Evolutionary conservation across 208 protist species (phyloP).

Genomic region (Angomonas desouzai): DNA sequence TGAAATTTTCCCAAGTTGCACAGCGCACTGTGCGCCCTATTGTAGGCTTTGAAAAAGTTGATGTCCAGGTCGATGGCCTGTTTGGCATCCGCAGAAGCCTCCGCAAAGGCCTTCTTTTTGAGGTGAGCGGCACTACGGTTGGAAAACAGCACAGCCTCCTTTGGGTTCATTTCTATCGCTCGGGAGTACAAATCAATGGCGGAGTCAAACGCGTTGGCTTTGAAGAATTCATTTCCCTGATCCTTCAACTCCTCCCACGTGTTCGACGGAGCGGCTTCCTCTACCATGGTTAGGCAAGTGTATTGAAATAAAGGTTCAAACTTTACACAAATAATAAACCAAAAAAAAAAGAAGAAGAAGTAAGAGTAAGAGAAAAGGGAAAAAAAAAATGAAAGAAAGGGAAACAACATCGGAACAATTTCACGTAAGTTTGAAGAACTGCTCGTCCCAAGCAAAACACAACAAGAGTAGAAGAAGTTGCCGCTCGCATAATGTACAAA

Average conservation of each 20-base stretch:
- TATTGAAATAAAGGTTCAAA: constrained; percentile 9
- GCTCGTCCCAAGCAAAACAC: too few species aligned
- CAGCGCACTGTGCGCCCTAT: constrained; percentile 77
- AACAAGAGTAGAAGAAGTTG: background rate
- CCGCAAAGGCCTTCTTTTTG: constrained; percentile 43
- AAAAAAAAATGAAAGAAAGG: too few species aligned
- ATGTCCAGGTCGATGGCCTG: constrained; percentile 72
- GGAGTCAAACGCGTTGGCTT: constrained; percentile 58
- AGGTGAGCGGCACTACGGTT: constrained; percentile 91
- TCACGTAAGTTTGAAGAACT: constrained; percentile 12
- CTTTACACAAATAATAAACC: background rate
- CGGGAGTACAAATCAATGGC: constrained; percentile 82
- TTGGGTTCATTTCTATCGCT: constrained; percentile 65
- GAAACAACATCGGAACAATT: too few species aligned
- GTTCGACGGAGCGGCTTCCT: background rate
- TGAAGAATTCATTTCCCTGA: constrained; percentile 89
- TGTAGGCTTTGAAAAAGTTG: constrained; percentile 83
- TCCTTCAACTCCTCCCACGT: constrained; percentile 70
- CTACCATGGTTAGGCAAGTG: background rate
- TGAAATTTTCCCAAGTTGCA: constrained; percentile 66
- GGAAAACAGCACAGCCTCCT: constrained; percentile 84
- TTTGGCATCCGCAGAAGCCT: constrained; percentile 60
- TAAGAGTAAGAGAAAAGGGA: constrained; percentile 7
- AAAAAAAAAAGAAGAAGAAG: constrained; percentile 12
- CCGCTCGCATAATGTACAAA: background rate